A percentile compares a stretch with the other conserved stretches of the same genome.
These are phyloP conservation scores for Sporothrix pallida DNA, from an alignment of 2,329 filamentous ascomycete species.

Conservation along the genomic window DNA sequence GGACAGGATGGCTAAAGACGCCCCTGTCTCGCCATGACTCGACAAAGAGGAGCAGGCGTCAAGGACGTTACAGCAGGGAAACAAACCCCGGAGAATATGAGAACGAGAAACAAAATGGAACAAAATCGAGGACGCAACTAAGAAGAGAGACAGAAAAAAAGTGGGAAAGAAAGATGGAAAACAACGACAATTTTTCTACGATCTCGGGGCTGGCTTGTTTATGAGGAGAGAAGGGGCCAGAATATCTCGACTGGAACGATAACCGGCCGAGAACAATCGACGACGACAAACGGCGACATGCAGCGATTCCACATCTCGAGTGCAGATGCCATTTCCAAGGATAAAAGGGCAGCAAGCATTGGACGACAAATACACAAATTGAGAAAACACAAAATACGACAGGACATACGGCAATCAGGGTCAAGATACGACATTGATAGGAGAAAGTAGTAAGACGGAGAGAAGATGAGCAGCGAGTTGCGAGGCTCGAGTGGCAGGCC, in stretches of 20 bases:
- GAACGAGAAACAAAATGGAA: conserved; percentile 4
- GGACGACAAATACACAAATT: background rate
- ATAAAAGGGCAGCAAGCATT: background rate
- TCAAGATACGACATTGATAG: background rate
- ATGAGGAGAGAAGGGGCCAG: background rate
- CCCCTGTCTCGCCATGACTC: conserved; percentile 15
- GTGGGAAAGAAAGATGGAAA: background rate
- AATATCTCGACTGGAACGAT: background rate
- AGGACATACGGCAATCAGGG: conserved; percentile 17
- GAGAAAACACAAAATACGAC: too few relatives aligned
- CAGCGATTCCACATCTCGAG: background rate
- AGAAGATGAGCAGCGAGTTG: background rate
- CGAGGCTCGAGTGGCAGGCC: background rate
- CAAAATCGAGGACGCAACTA: background rate
- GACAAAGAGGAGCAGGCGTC: background rate
- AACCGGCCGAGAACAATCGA: background rate
- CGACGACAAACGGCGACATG: background rate
- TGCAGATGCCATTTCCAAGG: conserved; percentile 4
- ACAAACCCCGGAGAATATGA: background rate
- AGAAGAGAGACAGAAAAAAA: background rate
- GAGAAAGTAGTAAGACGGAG: background rate
- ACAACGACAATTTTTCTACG: background rate
- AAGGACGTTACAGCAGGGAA: conserved; percentile 12
- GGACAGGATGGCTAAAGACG: conserved; percentile 11
- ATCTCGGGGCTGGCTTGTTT: background rate